These are phyloP conservation scores for Echinosophora koreensis DNA, from an alignment of 306 rosid species.

Conservation along the genomic window DNA sequence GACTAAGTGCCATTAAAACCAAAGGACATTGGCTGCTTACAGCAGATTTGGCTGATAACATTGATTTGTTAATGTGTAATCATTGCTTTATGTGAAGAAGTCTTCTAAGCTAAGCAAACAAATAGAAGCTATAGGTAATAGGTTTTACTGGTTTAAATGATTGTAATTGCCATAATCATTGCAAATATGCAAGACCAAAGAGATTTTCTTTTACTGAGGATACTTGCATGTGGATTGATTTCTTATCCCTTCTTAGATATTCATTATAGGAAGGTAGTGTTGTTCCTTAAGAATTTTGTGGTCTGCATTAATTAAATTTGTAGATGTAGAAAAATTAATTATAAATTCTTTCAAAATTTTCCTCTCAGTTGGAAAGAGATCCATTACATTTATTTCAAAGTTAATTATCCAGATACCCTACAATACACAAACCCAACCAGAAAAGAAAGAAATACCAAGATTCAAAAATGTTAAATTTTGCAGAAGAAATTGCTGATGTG, in stretches of 20 bases:
- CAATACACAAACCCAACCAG: not conserved
- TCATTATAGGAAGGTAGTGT: slow-evolving; percentile 12
- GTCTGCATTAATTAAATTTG: slow-evolving; percentile 21
- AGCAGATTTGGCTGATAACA: slow-evolving; percentile 20
- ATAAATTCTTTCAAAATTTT: not conserved
- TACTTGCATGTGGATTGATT: slow-evolving; percentile 25
- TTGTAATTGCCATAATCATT: not conserved
- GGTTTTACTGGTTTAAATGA: slow-evolving; percentile 33
- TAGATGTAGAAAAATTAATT: slow-evolving; percentile 6
- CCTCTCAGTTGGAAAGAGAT: not conserved
- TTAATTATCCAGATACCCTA: slow-evolving; percentile 20
- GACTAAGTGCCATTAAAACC: slow-evolving; percentile 6
- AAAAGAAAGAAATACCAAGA: slow-evolving; percentile 18
- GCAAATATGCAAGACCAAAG: not conserved
- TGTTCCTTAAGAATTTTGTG: slow-evolving; percentile 35
- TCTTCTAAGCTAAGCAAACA: not conserved
- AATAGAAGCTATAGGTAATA: slow-evolving; percentile 17
- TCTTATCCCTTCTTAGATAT: not conserved
- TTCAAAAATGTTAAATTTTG: slow-evolving; percentile 27
- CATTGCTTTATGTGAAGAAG: not conserved
- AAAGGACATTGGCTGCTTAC: slow-evolving; percentile 5
- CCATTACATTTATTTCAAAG: slow-evolving; percentile 28
- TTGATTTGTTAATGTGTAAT: slow-evolving; percentile 30
- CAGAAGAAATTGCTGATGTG: not conserved
- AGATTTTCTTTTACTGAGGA: slow-evolving; percentile 18